These are phyloP conservation scores for Rubia tinctorum DNA, from an alignment of 305 asterid species.

Conservation along the genomic window DNA sequence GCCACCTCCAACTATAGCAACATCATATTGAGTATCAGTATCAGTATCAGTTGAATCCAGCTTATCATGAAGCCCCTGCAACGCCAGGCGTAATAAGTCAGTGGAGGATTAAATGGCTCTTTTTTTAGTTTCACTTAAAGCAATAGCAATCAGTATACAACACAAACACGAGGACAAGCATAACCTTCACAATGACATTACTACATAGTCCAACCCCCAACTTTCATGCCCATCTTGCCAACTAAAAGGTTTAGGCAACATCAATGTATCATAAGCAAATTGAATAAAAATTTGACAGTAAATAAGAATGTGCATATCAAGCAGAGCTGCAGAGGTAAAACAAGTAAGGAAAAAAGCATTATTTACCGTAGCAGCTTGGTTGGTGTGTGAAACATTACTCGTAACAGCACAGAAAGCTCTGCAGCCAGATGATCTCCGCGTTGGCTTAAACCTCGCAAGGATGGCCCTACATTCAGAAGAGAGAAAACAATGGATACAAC, in stretches of 20 bases:
- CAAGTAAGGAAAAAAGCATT: constrained; percentile 2
- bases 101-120: not conserved
- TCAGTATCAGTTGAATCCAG: constrained; percentile 23
- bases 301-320: not conserved
- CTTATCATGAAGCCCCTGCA: constrained; percentile 41
- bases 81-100: constrained; percentile 6
- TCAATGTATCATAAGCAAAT: not conserved
- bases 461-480: constrained; percentile 38
- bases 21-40: constrained; percentile 58
- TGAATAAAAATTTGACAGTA: not conserved
- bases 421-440: constrained; percentile 38
- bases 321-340: not conserved
- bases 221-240: not conserved
- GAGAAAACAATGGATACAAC: not conserved
- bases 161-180: not conserved
- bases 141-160: not conserved
- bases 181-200: not conserved
- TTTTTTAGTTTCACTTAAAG: not conserved
- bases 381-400: constrained; percentile 34
- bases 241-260: not conserved
- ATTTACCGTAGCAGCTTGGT: constrained; percentile 36
- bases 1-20: constrained; percentile 99
- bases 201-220: not conserved
- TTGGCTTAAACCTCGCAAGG: constrained; percentile 39
- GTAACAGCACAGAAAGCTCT: constrained; percentile 52